Percentiles rank a stretch among this genome's conserved stretches.
phyloP scores from a whole-genome alignment of 2,329 filamentous ascomycete genomes.

The Geoglossum cookeanum region DNA sequence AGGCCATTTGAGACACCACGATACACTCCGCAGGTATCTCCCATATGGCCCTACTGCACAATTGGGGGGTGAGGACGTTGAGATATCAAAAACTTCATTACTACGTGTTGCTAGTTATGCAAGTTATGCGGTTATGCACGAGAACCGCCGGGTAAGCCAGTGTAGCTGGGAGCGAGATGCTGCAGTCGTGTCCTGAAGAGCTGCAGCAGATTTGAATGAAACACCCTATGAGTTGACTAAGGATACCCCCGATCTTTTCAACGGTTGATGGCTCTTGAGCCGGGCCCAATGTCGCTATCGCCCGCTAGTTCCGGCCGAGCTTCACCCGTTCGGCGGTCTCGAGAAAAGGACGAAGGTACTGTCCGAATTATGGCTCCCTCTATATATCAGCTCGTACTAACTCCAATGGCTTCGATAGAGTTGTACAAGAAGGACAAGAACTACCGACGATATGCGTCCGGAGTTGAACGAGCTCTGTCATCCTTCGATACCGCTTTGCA shows the following conservation, averaged over 20 bases:
- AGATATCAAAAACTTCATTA: not conserved
- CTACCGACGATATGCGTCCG: slow-evolving; percentile 76
- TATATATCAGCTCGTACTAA: not conserved
- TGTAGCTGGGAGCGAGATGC: not conserved
- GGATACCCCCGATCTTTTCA: not conserved
- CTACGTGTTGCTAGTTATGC: too few relatives aligned
- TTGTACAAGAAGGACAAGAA: slow-evolving; percentile 40
- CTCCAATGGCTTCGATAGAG: not conserved
- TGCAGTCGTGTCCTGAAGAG: slow-evolving; percentile 5
- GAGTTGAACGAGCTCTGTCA: slow-evolving; percentile 68
- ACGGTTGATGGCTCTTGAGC: slow-evolving; percentile 43
- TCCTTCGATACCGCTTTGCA: slow-evolving; percentile 86
- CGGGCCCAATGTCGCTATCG: slow-evolving; percentile 42
- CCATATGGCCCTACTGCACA: not conserved
- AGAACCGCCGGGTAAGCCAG: not conserved
- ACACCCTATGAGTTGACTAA: not conserved
- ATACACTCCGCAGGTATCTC: not conserved
- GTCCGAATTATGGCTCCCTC: slow-evolving; percentile 7
- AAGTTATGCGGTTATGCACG: not conserved
- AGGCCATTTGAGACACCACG: not conserved
- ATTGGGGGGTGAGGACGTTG: not conserved
- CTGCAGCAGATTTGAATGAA: slow-evolving; percentile 11
- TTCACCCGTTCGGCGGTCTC: slow-evolving; percentile 59
- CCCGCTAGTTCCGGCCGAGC: slow-evolving; percentile 70
- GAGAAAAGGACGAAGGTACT: slow-evolving; percentile 62